Conservation (phyloP, 2,329 filamentous ascomycete genomes). For the Microdochium trichocladiopsis region DNA sequence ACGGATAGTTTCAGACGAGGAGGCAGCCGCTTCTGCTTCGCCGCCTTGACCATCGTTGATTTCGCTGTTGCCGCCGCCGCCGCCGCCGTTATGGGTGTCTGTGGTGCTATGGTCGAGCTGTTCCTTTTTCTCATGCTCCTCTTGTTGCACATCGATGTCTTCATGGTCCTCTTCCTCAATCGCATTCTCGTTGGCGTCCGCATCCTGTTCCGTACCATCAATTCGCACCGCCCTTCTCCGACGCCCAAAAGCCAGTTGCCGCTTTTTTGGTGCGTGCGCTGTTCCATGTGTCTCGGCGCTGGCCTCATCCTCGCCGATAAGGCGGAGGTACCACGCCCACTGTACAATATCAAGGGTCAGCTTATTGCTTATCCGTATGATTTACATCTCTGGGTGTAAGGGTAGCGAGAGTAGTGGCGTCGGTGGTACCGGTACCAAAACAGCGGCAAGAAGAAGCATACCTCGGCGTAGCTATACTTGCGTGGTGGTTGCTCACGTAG, state of each 20-base stretch:
- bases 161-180: background rate
- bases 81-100: too few species aligned
- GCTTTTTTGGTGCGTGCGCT: conserved; percentile 3
- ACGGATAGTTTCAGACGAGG: conserved; percentile 4
- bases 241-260: background rate
- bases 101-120: background rate
- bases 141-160: background rate
- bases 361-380: conserved; percentile 3
- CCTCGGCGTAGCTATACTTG: conserved; percentile 56
- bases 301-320: conserved; percentile 63
- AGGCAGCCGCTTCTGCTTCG: background rate
- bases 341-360: conserved; percentile 37
- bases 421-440: too few species aligned
- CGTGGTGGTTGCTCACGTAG: conserved; percentile 49
- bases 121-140: background rate
- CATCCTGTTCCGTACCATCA: background rate
- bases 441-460: background rate
- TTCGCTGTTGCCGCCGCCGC: too few species aligned
- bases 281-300: conserved; percentile 42
- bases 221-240: conserved; percentile 5
- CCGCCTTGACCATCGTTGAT: background rate
- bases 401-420: too few species aligned
- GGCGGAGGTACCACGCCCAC: conserved; percentile 76
- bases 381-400: background rate
- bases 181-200: background rate